A percentile compares a stretch with the other conserved stretches of the same genome.
Evolutionary conservation across 805 yeast species (phyloP).

Genomic region (Spathaspora sp.): DNA sequence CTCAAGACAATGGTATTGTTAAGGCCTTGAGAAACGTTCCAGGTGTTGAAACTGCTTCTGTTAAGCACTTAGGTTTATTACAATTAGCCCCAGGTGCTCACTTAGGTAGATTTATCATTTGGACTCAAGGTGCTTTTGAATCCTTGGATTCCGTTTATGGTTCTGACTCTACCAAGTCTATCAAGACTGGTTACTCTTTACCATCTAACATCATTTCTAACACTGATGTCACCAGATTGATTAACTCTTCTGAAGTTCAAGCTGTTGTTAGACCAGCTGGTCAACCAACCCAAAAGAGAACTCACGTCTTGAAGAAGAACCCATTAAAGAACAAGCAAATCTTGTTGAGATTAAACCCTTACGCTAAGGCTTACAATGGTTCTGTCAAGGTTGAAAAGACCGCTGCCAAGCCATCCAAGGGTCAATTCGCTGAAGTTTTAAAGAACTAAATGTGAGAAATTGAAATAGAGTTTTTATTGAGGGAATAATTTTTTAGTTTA

Average conservation of each 20-base stretch:
- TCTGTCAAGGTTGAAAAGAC: slow-evolving; percentile 69
- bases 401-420: slow-evolving; percentile 65
- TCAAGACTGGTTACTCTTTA: slow-evolving; percentile 86
- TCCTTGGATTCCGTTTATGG: slow-evolving; percentile 97
- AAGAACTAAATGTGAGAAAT: slow-evolving; percentile 35
- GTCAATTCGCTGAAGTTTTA: slow-evolving; percentile 64
- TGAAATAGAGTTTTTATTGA: no score
- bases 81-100: slow-evolving; percentile 99
- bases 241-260: slow-evolving; percentile 99
- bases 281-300: slow-evolving; percentile 87
- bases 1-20: slow-evolving; percentile 94
- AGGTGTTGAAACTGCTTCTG: slow-evolving; percentile 97
- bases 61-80: slow-evolving; percentile 86
- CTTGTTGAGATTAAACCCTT: slow-evolving; percentile 97
- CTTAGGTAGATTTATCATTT: slow-evolving; percentile 98
- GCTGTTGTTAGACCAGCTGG: slow-evolving; percentile 96
- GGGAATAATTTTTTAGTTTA: no score
- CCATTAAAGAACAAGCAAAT: slow-evolving; percentile 96
- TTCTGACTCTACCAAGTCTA: slow-evolving; percentile 77
- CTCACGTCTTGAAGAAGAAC: slow-evolving; percentile 97
- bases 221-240: slow-evolving; percentile 94
- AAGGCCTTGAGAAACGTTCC: slow-evolving; percentile 99
- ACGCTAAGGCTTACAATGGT: slow-evolving; percentile 96
- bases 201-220: slow-evolving; percentile 93
- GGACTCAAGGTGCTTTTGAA: slow-evolving; percentile 99